These are phyloP conservation scores for Carex scoparia DNA, from an alignment of 176 grass and related monocot genomes.

Conservation along the genomic window DNA sequence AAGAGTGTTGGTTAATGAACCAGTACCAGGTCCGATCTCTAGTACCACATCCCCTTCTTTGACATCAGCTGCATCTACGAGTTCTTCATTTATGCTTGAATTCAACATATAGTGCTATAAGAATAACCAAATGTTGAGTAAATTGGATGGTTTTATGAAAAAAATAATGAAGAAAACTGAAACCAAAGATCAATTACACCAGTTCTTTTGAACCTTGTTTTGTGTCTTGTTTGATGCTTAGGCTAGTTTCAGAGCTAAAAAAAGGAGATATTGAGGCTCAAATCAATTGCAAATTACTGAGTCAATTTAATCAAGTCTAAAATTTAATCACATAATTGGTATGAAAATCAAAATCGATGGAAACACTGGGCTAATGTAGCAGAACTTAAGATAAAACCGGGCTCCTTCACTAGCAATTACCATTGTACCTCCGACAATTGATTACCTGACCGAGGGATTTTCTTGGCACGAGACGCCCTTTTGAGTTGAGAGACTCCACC, in stretches of 20 bases:
- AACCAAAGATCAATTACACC: neutral
- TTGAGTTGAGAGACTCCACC: constrained; percentile 71
- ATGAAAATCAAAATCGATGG: no score
- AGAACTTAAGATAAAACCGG: neutral
- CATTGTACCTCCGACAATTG: neutral
- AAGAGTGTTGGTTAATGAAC: constrained; percentile 68
- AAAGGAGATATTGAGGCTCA: neutral
- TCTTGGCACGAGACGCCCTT: constrained; percentile 58
- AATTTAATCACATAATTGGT: neutral
- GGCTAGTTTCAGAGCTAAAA: neutral
- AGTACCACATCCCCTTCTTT: constrained; percentile 76
- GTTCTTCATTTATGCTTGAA: constrained; percentile 67
- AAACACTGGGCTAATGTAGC: neutral
- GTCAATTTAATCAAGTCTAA: neutral
- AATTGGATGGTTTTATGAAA: neutral
- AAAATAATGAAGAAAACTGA: neutral
- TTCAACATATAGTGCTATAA: constrained; percentile 84
- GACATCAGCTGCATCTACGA: constrained; percentile 46
- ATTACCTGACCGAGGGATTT: constrained; percentile 90
- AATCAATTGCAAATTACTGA: neutral
- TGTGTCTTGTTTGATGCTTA: neutral
- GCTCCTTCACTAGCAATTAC: neutral
- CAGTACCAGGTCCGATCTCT: constrained; percentile 84
- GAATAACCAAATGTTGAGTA: neutral
- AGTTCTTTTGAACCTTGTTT: neutral